Base-by-base conservation (phyloP, 2,329 filamentous ascomycete genomes). In the Tolypocladium guangdongense region DNA sequence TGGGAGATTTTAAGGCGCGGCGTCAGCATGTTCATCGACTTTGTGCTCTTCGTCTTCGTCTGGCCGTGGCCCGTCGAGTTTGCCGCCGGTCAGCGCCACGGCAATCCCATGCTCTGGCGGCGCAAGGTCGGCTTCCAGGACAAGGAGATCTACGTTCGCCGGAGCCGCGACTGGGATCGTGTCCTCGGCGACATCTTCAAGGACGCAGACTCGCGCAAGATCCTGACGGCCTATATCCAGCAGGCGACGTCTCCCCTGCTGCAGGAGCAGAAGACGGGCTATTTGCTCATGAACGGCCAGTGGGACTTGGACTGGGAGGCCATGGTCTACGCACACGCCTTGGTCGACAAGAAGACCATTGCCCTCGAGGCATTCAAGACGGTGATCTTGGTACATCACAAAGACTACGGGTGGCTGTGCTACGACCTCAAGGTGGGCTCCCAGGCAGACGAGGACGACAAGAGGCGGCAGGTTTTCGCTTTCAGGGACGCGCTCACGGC, bases 291-390 rank as follows among this genome's bases (percentile, higher is more conserved):
- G 76, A 88, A 91, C 65, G 81, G 78, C 57, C 80, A 90, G 57
- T 97, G 90, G 86, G 88, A 95, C 67, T 74, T 96, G 56, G 90
- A 96, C 66, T 96, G 91, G 78, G 77, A 77, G 48, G 78, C 79
- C 22, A 96, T 96, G 88, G 74, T 90, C 14, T 72, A 78, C 57
- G 89, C 88, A 4, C 86, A 89, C 47, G 71, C 72, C 36, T 68
- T 95, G 59, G 78, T 90, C 1, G 85, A 89, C 58, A 74, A 76
- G 59, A 83, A 82, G 62, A 74, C 77, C 22, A 62, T 79, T 27
- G 67, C 75, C 24, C 65, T 88, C 16, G 80, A 87, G n/a, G 82
- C 84, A 27, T 86, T 96, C 64, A 80, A 80, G 56, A 83, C 81
- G 51, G 75, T 86, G 2, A 84, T 89, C n/a, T 69, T 92, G 32